A percentile compares a stretch with the other conserved stretches of the same genome.
Conservation (phyloP, 768 basidiomycete species). For the Hortiboletus flavorubellus region DNA sequence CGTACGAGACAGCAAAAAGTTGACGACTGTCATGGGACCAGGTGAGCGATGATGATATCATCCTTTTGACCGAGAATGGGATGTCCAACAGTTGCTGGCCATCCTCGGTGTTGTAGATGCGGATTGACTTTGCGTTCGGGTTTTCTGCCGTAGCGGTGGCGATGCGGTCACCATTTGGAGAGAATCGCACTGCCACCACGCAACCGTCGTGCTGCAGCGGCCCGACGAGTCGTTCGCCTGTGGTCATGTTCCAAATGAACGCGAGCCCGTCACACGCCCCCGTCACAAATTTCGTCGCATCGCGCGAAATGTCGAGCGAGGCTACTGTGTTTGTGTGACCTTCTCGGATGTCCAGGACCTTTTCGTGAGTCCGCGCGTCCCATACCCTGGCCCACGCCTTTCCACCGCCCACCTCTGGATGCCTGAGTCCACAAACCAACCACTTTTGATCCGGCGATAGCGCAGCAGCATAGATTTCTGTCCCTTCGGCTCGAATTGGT, state of each 20-base stretch:
- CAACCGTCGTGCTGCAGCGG: background rate
- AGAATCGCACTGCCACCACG: background rate
- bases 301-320: background rate
- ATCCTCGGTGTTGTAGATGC: background rate
- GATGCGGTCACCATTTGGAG: conserved; percentile 3
- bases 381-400: background rate
- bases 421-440: background rate
- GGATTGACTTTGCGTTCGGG: background rate
- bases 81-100: conserved; percentile 2
- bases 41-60: background rate
- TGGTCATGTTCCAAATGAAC: background rate
- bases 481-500: too few relatives aligned
- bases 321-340: background rate
- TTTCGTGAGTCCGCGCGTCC: background rate
- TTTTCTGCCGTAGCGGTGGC: background rate
- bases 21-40: conserved; percentile 7
- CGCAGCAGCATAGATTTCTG: too few relatives aligned
- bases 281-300: background rate
- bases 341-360: background rate
- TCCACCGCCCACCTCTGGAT: too few relatives aligned
- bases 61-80: background rate
- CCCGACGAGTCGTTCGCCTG: background rate
- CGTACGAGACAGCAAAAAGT: background rate
- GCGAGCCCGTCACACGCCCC: background rate
- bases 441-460: background rate